These are phyloP conservation scores for Camellia oleifera DNA, from an alignment of 179 eudicot species.

Conservation along the genomic window DNA sequence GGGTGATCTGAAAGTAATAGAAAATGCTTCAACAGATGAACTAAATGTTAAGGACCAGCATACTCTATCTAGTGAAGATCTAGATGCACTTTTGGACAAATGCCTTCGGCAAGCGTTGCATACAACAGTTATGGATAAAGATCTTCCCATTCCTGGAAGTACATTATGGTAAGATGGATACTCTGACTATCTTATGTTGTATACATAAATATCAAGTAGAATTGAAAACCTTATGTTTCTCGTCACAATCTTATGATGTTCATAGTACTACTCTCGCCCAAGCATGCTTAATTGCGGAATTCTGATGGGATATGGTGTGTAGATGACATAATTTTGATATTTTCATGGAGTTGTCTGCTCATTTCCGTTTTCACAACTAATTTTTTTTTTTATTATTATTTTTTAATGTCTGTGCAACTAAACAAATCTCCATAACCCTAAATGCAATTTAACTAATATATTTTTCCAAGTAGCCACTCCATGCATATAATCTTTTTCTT, in stretches of 20 bases:
- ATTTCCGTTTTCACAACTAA: no score
- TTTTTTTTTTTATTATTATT: no score
- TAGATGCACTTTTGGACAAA: slow-evolving; percentile 70
- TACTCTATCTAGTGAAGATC: slow-evolving; percentile 54
- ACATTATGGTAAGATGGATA: slow-evolving; percentile 67
- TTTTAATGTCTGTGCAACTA: no score
- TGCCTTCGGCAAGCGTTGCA: slow-evolving; percentile 95
- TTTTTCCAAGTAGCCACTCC: no score
- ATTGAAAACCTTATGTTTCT: neutral
- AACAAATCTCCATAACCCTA: no score
- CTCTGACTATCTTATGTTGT: neutral
- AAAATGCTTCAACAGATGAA: slow-evolving; percentile 38
- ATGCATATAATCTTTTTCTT: no score
- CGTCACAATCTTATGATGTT: neutral
- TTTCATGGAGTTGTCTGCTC: no score
- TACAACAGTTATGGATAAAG: slow-evolving; percentile 84
- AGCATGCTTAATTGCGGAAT: no score
- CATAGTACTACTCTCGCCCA: no score
- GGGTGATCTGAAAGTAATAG: slow-evolving; percentile 46
- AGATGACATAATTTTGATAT: no score
- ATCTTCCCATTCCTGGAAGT: slow-evolving; percentile 95
- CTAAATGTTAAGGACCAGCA: slow-evolving; percentile 47
- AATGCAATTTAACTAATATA: no score
- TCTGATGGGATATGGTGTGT: no score
- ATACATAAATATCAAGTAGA: neutral